A percentile compares a stretch with the other conserved stretches of the same genome.
Evolutionary conservation across 495 filamentous ascomycete species (phyloP).

Genomic region (Pyrenula massariospora): DNA sequence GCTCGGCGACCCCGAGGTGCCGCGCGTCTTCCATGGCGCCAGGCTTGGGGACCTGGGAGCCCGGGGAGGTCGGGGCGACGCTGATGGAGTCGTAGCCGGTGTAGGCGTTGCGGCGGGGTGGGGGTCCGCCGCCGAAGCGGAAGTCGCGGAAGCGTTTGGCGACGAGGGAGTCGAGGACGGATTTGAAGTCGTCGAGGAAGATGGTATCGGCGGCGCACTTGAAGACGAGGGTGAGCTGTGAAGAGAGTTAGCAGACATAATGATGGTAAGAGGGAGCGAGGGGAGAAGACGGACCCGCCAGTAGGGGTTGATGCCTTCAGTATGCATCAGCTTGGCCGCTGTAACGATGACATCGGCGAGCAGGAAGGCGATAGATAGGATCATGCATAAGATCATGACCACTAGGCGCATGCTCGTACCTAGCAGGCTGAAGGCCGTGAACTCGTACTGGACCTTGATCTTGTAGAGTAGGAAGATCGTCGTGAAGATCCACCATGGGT

Average conservation of each 20-base stretch:
- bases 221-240: constrained; percentile 40
- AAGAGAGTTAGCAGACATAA: neutral
- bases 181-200: constrained; percentile 53
- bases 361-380: neutral
- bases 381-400: neutral
- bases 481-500: constrained; percentile 1
- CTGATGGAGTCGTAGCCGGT: neutral
- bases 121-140: neutral
- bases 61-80: neutral
- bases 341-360: constrained; percentile 1
- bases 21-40: neutral
- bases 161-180: constrained; percentile 28
- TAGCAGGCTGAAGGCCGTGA: neutral
- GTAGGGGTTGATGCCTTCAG: neutral
- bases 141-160: neutral
- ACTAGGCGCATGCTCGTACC: neutral
- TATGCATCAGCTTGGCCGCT: neutral
- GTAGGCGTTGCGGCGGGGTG: neutral
- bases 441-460: neutral
- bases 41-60: neutral
- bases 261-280: neutral
- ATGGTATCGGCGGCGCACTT: constrained; percentile 48
- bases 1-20: too few relatives aligned
- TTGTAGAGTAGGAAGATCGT: neutral
- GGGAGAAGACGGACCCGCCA: neutral